Percentiles rank a stretch among this genome's conserved stretches.
Conservation (phyloP, 2,329 filamentous ascomycete species). For the Diatrype stigma region DNA sequence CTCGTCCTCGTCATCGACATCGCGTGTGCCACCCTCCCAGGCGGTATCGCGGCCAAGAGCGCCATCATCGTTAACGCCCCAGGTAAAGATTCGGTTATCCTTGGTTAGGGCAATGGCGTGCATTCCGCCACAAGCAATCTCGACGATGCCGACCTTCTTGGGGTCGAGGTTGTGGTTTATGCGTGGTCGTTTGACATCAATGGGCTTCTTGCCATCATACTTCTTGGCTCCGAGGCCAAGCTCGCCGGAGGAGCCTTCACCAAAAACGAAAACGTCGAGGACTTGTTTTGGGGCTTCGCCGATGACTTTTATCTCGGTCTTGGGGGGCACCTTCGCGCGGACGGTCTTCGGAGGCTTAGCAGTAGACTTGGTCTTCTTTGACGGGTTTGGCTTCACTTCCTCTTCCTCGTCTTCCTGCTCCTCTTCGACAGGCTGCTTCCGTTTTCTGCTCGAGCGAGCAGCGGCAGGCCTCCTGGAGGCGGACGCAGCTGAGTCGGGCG, state of each 20-base stretch:
- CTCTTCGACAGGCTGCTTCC: conserved; percentile 8
- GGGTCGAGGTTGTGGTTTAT: conserved; percentile 57
- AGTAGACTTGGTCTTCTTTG: conserved; percentile 10
- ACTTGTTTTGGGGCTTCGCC: conserved; percentile 22
- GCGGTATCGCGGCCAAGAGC: conserved; percentile 64
- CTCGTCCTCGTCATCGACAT: conserved; percentile 45
- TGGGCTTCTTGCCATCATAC: conserved; percentile 39
- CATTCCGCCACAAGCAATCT: conserved; percentile 66
- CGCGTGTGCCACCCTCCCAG: conserved; percentile 61
- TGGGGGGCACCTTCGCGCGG: neutral
- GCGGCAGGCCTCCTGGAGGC: neutral
- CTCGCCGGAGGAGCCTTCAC: conserved; percentile 56
- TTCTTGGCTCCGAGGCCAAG: conserved; percentile 63
- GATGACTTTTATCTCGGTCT: conserved; percentile 14
- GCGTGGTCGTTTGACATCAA: conserved; percentile 66
- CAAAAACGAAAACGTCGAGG: conserved; percentile 51
- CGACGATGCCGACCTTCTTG: conserved; percentile 55
- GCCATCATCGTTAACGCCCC: conserved; percentile 77
- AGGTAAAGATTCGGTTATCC: conserved; percentile 69
- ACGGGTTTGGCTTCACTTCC: neutral
- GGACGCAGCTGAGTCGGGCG: too few relatives aligned
- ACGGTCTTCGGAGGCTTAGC: neutral
- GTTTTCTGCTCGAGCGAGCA: conserved; percentile 11
- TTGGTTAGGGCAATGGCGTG: conserved; percentile 64
- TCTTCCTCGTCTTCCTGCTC: conserved; percentile 1